Conservation (phyloP, 23 red algal species). For the Chondrus crispus region DNA sequence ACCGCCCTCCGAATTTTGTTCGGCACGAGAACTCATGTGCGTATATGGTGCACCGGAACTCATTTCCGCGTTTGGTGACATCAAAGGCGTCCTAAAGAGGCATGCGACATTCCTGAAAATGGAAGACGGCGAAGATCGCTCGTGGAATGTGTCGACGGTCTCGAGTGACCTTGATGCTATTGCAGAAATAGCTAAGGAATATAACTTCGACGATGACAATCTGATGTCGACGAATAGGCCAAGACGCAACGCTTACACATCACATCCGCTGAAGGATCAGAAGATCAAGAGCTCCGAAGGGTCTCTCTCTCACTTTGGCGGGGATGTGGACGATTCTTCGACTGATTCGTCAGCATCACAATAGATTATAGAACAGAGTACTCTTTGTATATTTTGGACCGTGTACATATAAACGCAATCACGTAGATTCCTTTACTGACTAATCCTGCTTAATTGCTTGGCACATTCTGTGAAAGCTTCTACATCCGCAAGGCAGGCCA, state of each 20-base stretch:
- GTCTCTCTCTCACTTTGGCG: neutral
- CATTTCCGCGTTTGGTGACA: slow-evolving; percentile 27
- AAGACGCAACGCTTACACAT: neutral
- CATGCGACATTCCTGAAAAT: neutral
- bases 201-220: neutral
- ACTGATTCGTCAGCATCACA: neutral
- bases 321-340: neutral
- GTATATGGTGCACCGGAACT: slow-evolving; percentile 49
- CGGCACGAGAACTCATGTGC: slow-evolving; percentile 36
- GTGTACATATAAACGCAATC: slow-evolving; percentile 15
- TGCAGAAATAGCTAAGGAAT: neutral
- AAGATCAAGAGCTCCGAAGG: neutral
- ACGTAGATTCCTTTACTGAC: slow-evolving; percentile 17
- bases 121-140: neutral
- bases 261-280: neutral
- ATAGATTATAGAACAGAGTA: neutral
- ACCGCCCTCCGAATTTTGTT: slow-evolving; percentile 29
- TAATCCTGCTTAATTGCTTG: slow-evolving; percentile 49
- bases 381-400: slow-evolving; percentile 12
- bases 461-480: slow-evolving; percentile 63
- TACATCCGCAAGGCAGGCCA: slow-evolving; percentile 37
- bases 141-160: neutral
- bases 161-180: neutral
- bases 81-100: neutral
- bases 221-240: neutral